phyloP scores from a whole-genome alignment of 2,329 filamentous ascomycete genomes.

The Balansia obtecta region DNA sequence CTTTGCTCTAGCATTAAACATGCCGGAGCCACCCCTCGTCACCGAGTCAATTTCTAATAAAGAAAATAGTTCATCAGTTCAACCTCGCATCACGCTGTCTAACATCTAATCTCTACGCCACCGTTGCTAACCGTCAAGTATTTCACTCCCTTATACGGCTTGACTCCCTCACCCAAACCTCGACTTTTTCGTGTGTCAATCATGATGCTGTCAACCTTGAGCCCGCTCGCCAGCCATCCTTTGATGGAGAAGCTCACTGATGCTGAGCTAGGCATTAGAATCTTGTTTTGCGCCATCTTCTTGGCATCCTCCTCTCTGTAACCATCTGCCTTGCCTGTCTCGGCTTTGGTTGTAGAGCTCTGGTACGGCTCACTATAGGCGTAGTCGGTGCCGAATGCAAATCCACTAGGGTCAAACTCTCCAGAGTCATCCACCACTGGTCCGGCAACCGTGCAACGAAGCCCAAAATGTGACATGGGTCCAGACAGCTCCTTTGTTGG shows the following conservation, averaged over 20 bases:
- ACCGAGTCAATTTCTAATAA: neutral
- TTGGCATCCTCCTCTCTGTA: slow-evolving; percentile 38
- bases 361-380: slow-evolving; percentile 47
- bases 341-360: slow-evolving; percentile 23
- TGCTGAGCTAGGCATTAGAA: slow-evolving; percentile 69
- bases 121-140: slow-evolving; percentile 69
- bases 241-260: slow-evolving; percentile 60
- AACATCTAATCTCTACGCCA: slow-evolving; percentile 52
- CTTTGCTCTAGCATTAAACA: too few species aligned
- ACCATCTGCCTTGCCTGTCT: slow-evolving; percentile 17
- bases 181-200: slow-evolving; percentile 68
- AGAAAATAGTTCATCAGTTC: neutral
- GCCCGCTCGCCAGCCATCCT: slow-evolving; percentile 55
- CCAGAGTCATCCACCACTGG: slow-evolving; percentile 34
- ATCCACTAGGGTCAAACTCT: slow-evolving; percentile 36
- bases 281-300: slow-evolving; percentile 55
- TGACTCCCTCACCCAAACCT: slow-evolving; percentile 75
- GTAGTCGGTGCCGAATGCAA: slow-evolving; percentile 39
- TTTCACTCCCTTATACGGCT: slow-evolving; percentile 96
- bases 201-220: slow-evolving; percentile 55
- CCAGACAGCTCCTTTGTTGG: slow-evolving; percentile 62
- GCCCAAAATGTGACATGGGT: slow-evolving; percentile 54
- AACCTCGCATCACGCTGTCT: slow-evolving; percentile 4
- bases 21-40: too few species aligned
- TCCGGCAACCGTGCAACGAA: slow-evolving; percentile 73